A percentile compares a stretch with the other conserved stretches of the same genome.
Evolutionary conservation across 352 stramenopile species (phyloP).

Genomic region (Pythium brachiatum): DNA sequence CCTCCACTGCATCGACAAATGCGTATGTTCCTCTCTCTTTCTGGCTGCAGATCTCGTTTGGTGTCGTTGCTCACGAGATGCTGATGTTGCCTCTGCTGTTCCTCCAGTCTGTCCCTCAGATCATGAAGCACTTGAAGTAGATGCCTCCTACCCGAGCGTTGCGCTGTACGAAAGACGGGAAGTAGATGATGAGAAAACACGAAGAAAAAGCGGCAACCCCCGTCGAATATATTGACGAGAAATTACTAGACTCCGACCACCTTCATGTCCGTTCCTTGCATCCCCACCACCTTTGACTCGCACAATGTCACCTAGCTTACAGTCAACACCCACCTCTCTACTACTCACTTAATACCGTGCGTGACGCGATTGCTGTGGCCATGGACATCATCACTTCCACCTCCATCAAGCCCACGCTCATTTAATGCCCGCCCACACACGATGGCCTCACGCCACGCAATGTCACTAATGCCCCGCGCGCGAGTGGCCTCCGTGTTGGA

Average conservation of each 20-base stretch:
- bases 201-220: background rate
- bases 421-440: too few relatives aligned
- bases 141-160: constrained; percentile 11
- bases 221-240: constrained; percentile 27
- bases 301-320: too few relatives aligned
- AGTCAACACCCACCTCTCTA: background rate
- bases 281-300: background rate
- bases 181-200: constrained; percentile 9
- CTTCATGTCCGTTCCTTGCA: background rate
- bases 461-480: constrained; percentile 6
- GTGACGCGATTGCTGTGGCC: too few relatives aligned
- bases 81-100: constrained; percentile 12
- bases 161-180: constrained; percentile 16
- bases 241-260: constrained; percentile 3
- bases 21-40: constrained; percentile 53
- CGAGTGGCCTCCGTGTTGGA: constrained; percentile 7
- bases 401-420: too few relatives aligned
- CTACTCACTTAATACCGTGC: too few relatives aligned
- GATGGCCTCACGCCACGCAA: background rate
- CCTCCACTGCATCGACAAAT: constrained; percentile 95
- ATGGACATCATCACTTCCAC: too few relatives aligned
- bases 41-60: background rate
- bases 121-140: constrained; percentile 95
- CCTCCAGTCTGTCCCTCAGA: constrained; percentile 86
- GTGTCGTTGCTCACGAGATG: background rate